Conservation (phyloP, 345 rosid genomes). For the Leavenworthia alabamica region DNA sequence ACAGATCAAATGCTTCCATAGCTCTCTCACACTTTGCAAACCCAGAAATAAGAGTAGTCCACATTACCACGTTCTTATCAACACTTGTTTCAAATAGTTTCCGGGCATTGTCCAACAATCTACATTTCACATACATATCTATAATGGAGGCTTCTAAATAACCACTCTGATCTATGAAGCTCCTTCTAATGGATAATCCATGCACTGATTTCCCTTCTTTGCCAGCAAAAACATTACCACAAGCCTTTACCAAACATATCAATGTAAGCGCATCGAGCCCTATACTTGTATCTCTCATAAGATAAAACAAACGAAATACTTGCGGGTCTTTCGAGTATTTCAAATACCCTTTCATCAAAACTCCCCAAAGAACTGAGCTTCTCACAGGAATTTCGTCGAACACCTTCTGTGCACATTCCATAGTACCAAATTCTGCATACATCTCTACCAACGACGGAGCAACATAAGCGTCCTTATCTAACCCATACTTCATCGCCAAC, state of each 20-base stretch:
- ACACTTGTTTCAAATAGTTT: conserved; percentile 34
- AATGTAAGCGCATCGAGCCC: conserved; percentile 31
- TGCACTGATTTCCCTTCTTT: conserved; percentile 46
- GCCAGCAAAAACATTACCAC: conserved; percentile 37
- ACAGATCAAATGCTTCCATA: conserved; percentile 39
- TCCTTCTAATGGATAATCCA: conserved; percentile 33
- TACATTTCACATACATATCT: conserved; percentile 50
- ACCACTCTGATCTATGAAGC: conserved; percentile 25
- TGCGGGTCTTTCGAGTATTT: conserved; percentile 29
- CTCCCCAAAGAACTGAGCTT: conserved; percentile 51
- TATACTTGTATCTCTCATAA: conserved; percentile 37
- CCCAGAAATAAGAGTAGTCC: conserved; percentile 53
- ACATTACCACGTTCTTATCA: conserved; percentile 45
- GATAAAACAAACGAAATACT: conserved; percentile 37
- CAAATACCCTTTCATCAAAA: conserved; percentile 47
- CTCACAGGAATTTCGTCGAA: conserved; percentile 48
- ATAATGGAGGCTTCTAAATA: conserved; percentile 38
- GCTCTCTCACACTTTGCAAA: conserved; percentile 40
- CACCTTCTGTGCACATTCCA: conserved; percentile 39
- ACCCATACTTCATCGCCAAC: conserved; percentile 34
- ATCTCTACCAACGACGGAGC: conserved; percentile 42
- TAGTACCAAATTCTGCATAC: conserved; percentile 32
- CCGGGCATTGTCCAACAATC: conserved; percentile 30
- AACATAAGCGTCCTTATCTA: conserved; percentile 37
- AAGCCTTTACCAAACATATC: conserved; percentile 40